phyloP scores from a whole-genome alignment of 257 asterid genomes.

The Lycium ferocissimum region DNA sequence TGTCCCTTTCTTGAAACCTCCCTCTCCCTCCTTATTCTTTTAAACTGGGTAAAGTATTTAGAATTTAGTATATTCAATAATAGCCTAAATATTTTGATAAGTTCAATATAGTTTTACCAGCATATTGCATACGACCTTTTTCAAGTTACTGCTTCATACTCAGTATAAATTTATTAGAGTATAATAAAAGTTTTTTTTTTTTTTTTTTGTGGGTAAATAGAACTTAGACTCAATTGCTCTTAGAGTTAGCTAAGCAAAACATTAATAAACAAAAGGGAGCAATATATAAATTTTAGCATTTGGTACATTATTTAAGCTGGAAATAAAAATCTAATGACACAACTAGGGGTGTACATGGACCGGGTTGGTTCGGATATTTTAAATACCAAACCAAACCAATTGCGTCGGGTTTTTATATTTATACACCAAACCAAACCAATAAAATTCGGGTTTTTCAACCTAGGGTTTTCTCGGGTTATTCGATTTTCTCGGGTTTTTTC shows the following conservation, averaged over 20 bases:
- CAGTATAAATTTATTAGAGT: background rate
- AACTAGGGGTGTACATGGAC: background rate
- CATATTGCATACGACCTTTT: background rate
- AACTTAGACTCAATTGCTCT: background rate
- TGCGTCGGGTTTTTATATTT: too few relatives aligned
- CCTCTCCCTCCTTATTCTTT: constrained; percentile 5
- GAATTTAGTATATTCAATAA: background rate
- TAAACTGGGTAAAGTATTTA: background rate
- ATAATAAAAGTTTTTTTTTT: too few relatives aligned
- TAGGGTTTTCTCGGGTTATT: too few relatives aligned
- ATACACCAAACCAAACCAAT: too few relatives aligned
- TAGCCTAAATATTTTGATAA: background rate
- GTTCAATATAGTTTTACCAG: background rate
- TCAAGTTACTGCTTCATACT: background rate
- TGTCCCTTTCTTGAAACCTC: background rate
- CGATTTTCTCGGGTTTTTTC: too few relatives aligned
- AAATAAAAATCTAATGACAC: background rate
- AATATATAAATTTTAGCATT: background rate
- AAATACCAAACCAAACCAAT: too few relatives aligned
- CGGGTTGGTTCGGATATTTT: too few relatives aligned
- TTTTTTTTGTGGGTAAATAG: background rate
- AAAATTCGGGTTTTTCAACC: too few relatives aligned
- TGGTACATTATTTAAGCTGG: background rate
- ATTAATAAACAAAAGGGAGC: background rate
- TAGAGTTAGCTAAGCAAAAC: background rate